Evolutionary conservation across 225 moss, liverwort and hornwort species (phyloP), one percentile per base, ranked within the genome.

Genomic region (Pseudisothecium myosuroides): DNA sequence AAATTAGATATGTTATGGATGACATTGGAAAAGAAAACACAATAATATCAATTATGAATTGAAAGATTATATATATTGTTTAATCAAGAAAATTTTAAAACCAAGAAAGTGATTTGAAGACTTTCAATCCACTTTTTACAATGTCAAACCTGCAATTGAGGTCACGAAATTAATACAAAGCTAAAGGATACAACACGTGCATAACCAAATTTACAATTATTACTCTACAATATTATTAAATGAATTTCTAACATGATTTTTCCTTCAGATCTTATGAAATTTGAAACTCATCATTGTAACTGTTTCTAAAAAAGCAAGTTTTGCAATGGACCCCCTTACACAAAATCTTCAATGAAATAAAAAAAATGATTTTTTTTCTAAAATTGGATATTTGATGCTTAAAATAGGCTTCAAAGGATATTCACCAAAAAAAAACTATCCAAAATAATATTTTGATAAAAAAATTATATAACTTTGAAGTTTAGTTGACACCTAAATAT

Each of bases 191-290:
- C 24, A 68, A n/a, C n/a, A n/a, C 2, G 5, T 12, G 12, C 1
- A 68, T 68, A n/a, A 68, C 2, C n/a, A 0, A 1, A 67, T 67
- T 67, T 19, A 11, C 1, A 1, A 7, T 22, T 67, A n/a, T 1
- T 21, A 7, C 12, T n/a, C n/a, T 67, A n/a, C 2, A 11, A 36
- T 66, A 0, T 37, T 64, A 17, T 66, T 6, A 36, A 3, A 37
- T 67, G 12, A 67, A 26, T 72, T 72, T 72, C 0, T 0, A 26
- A 71, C 14, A 4, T 8, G 8, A 14, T 39, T n/a, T 68, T 69
- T 39, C 5, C 13, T 7, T 23, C 4, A 39, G 14, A 41, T 23
- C 39, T 39, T 24, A 1, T 39, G 2, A n/a, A 41, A 41, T 26
- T 41, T 41, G 1, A 71, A 0, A 71, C 15, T 71, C 71, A 71